phyloP scores from a whole-genome alignment of 495 filamentous ascomycete species.

The Cercophora scortea region DNA sequence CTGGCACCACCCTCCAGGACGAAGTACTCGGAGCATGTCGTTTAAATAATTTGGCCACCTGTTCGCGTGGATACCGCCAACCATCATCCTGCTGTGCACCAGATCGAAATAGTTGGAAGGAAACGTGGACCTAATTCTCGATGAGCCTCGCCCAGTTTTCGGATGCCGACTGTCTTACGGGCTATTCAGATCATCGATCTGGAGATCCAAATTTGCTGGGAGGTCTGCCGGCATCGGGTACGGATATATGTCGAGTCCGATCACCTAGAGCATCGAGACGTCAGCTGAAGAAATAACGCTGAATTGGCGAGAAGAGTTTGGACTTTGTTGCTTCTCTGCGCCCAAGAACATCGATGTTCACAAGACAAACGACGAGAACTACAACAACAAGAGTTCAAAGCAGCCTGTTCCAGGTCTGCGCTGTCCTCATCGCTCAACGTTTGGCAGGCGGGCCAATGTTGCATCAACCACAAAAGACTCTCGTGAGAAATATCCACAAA shows the following conservation, averaged over 20 bases:
- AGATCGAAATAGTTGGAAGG: constrained; percentile 75
- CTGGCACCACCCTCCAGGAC: constrained; percentile 75
- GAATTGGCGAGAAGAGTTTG: no score
- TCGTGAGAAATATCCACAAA: constrained; percentile 30
- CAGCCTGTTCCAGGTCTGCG: no score
- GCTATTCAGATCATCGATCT: constrained; percentile 74
- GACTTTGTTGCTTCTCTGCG: no score
- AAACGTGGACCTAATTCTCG: constrained; percentile 55
- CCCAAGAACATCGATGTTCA: no score
- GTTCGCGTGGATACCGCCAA: constrained; percentile 63
- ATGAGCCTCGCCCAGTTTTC: constrained; percentile 6
- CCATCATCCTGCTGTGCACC: constrained; percentile 78
- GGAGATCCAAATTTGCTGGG: constrained; percentile 63
- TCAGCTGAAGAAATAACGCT: not conserved
- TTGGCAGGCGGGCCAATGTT: no score
- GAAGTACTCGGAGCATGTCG: constrained; percentile 57
- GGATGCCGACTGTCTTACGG: constrained; percentile 30
- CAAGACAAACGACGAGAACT: no score
- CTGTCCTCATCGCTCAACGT: no score
- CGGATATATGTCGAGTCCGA: constrained; percentile 73
- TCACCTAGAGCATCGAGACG: constrained; percentile 48
- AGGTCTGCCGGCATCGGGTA: constrained; percentile 62
- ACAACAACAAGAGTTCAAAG: no score
- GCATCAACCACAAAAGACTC: no score
- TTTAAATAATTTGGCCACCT: constrained; percentile 74